phyloP scores from a whole-genome alignment of 306 rosid genomes.

The Malus sylvestris region DNA sequence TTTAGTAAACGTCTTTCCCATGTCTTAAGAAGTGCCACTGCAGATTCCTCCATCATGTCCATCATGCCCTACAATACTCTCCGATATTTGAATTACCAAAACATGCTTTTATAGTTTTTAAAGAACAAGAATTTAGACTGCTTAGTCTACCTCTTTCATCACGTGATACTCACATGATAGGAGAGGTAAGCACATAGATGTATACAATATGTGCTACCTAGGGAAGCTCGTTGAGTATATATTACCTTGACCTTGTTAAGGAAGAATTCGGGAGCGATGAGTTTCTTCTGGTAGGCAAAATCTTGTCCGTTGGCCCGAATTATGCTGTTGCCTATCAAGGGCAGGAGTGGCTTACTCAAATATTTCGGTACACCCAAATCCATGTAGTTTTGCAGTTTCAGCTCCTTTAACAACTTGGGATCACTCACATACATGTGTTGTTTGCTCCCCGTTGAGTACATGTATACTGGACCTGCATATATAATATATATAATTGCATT shows the following conservation, averaged over 20 bases:
- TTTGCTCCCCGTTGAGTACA: background rate
- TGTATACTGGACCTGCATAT: background rate
- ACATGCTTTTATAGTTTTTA: no score
- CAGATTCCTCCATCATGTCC: background rate
- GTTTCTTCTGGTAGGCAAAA: background rate
- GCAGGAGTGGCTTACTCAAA: background rate
- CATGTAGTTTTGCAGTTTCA: slow-evolving; percentile 5
- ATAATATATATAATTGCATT: background rate
- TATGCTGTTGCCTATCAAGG: slow-evolving; percentile 6
- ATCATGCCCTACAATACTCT: background rate
- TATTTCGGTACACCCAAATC: slow-evolving; percentile 1
- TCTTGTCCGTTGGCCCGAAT: slow-evolving; percentile 1
- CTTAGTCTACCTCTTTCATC: background rate
- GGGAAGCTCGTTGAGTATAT: background rate
- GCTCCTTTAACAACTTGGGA: slow-evolving; percentile 1
- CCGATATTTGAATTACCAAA: background rate
- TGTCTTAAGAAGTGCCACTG: background rate
- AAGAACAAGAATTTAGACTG: background rate
- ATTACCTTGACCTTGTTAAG: slow-evolving; percentile 6
- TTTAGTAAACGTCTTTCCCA: background rate
- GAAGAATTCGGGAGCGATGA: slow-evolving; percentile 8
- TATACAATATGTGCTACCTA: background rate
- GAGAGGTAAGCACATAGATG: background rate
- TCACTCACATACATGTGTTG: slow-evolving; percentile 3
- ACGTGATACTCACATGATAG: background rate